Evolutionary conservation across 2,329 filamentous ascomycete species (phyloP), one percentile per base, ranked within the genome.

Genomic region (Didymella sp.): DNA sequence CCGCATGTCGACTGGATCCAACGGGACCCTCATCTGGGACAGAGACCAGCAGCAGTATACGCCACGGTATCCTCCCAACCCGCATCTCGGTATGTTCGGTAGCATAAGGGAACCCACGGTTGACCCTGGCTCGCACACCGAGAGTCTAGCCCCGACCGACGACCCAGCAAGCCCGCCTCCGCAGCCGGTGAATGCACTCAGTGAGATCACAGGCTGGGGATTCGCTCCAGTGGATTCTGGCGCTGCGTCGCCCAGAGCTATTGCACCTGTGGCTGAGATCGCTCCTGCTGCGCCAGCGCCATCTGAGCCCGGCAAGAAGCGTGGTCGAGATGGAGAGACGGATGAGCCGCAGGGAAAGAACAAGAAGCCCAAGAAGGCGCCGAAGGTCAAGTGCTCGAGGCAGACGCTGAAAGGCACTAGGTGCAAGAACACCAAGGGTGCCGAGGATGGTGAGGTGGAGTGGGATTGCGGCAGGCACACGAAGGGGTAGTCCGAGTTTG

Each of bases 361-460:
- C 8, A 44, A 52, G 25, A 52, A 40, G 19, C 50, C 41, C n/a
- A 52, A 17, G 9, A 17, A 3, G 4, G n/a, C n/a, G n/a, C 17
- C 12, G 24, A 52, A 40, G 25, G 31, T 46, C 13, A 31, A 25
- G 13, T 52, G 50, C 25, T 38, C 42, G 3, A 33, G 25, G n/a
- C n/a, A 17, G 17, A 52, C 50, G 2, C 31, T 24, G 25, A 52
- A 51, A 31, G 31, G 31, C 1, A 30, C 13, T 8, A 17, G 22
- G 7, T 51, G 48, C 30, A 51, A 44, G 41, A 44, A n/a, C 15
- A 4, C 25, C 2, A 51, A 44, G 24, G 40, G 40, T 27, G n/a
- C 33, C 5, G 41, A 24, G 2, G 41, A 31, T 12, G 41, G 33
- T 1, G 50, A 46, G 15, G 25, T 25, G 4, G 24, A 37, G 1